Evolutionary conservation across 2,329 filamentous ascomycete genomes (phyloP).

Genomic region (Myriosclerotinia duriaeana): DNA sequence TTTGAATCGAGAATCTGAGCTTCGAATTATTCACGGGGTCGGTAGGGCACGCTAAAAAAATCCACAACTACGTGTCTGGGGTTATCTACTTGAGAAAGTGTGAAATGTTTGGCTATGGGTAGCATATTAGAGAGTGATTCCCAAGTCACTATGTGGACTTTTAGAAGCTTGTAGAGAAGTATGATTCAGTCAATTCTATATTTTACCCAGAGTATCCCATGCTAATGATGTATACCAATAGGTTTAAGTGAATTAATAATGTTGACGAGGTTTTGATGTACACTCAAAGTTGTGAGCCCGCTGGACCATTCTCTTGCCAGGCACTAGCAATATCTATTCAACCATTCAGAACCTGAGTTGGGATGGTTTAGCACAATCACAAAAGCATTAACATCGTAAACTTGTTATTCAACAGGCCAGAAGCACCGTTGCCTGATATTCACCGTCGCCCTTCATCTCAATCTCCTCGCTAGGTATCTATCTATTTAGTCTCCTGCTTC

Average conservation of each 20-base stretch:
- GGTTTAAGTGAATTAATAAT: not conserved
- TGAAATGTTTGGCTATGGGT: not conserved
- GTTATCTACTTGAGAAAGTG: not conserved
- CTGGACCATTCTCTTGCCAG: too few species aligned
- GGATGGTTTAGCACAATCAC: not conserved
- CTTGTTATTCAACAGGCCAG: not conserved
- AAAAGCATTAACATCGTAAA: not conserved
- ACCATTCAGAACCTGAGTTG: not conserved
- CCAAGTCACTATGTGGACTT: too few species aligned
- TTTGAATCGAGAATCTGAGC: not conserved
- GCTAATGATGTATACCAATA: too few species aligned
- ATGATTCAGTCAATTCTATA: not conserved
- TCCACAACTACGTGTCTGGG: not conserved
- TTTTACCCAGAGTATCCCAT: too few species aligned
- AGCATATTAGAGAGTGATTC: not conserved
- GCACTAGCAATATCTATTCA: not conserved
- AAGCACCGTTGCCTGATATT: not conserved
- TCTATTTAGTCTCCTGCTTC: not conserved
- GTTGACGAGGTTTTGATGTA: not conserved
- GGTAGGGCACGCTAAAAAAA: not conserved
- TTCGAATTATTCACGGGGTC: not conserved
- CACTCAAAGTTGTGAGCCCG: too few species aligned
- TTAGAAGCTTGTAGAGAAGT: not conserved
- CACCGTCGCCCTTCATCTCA: too few species aligned
- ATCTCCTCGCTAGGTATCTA: not conserved